Percentiles rank a stretch among this genome's conserved stretches.
phyloP scores from a whole-genome alignment of 179 eudicot species.

The Beta macrorhiza region DNA sequence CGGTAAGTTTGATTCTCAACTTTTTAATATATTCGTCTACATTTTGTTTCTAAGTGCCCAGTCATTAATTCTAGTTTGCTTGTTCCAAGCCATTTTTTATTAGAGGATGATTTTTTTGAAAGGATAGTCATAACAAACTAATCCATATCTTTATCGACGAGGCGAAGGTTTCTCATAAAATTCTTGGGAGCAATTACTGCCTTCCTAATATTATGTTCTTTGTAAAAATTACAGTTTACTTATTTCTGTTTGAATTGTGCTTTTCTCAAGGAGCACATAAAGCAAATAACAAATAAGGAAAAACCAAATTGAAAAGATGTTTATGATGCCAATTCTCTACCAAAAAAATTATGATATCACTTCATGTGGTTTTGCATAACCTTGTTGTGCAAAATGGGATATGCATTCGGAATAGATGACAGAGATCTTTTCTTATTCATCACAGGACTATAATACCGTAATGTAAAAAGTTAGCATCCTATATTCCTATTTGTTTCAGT shows the following conservation, averaged over 20 bases:
- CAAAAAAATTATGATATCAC: neutral
- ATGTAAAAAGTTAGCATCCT: neutral
- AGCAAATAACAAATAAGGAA: neutral
- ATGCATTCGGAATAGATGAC: too few species aligned
- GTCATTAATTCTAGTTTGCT: neutral
- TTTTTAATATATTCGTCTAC: neutral
- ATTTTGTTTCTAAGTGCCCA: neutral
- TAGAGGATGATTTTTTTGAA: too few species aligned
- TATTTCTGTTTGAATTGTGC: neutral
- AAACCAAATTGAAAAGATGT: neutral
- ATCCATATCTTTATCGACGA: neutral
- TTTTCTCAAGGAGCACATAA: neutral
- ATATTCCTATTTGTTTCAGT: neutral
- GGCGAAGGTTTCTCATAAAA: neutral
- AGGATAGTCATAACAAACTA: neutral
- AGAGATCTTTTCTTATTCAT: neutral
- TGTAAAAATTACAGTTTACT: neutral
- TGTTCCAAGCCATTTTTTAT: neutral
- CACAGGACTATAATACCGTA: neutral
- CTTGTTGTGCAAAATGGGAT: too few species aligned
- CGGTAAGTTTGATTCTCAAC: conserved; percentile 43
- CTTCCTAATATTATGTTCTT: neutral
- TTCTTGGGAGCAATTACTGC: neutral
- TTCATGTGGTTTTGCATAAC: too few species aligned
- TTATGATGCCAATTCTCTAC: neutral